Evolutionary conservation across 345 rosid species (phyloP), one percentile per base, ranked within the genome.

Genomic region (Dipteronia dyeriana): DNA sequence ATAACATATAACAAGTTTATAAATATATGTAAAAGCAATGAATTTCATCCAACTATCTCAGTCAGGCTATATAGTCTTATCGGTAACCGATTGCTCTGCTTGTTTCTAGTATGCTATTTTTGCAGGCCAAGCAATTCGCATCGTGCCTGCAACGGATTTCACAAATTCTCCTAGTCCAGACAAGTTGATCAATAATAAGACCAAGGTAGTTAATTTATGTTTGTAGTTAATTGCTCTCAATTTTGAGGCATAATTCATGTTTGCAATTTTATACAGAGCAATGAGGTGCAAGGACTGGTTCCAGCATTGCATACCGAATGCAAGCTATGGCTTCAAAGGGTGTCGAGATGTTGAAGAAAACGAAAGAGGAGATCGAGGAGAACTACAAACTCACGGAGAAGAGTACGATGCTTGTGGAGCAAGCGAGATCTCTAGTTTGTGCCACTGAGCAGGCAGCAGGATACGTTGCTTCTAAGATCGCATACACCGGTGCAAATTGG

Each of bases 41-140:
- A 49, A 11, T 49, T 49, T 12, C 4, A 49, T 49, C 53, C 53
- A 49, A 49, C 17, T 11, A 49, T 49, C 14, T 49, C 5, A 3
- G 16, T 57, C 22, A 34, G 38, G 38, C 6, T 34, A 34, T 34
- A 4, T 34, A 31, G 5, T 3, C 34, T 31, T 31, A 31, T 31
- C 34, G 34, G 34, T 31, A 41, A 13, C 12, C 6, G 19, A 9
- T 64, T 45, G 60, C 17, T 34, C 19, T 16, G 26, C 66, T 34
- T 65, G 62, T 66, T 67, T 51, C 70, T 31, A 84, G 87, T 73
- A 79, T 73, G 87, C 84, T 69, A 12, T 17, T 19, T 45, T 84
- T 66, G 83, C 54, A 20, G 79, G 75, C 73, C 66, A 81, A 66
- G 71, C 43, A 29, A 79, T 79, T 67, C 75, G 71, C 19, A 23